Evolutionary conservation across 345 rosid species (phyloP).

Genomic region (Citrus reticulata): DNA sequence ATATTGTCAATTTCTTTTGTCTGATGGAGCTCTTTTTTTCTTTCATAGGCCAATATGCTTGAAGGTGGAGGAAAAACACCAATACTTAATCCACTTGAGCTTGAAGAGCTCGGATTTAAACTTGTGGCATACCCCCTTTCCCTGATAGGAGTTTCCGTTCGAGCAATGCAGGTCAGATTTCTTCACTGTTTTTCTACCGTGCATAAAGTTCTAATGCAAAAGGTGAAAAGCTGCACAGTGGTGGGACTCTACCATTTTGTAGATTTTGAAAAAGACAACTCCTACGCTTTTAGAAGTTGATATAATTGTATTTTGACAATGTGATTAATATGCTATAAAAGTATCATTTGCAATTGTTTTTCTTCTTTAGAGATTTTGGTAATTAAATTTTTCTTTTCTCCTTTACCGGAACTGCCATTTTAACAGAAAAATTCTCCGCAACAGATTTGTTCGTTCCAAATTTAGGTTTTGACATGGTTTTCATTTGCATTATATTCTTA

Average conservation of each 20-base stretch:
- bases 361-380: neutral
- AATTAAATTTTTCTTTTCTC: neutral
- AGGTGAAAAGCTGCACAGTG: neutral
- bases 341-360: neutral
- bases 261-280: neutral
- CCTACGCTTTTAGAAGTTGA: neutral
- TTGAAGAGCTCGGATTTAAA: slow-evolving; percentile 82
- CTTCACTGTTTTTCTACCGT: neutral
- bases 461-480: neutral
- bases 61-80: slow-evolving; percentile 94
- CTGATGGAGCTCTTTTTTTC: slow-evolving; percentile 15
- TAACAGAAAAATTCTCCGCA: neutral
- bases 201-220: neutral
- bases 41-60: slow-evolving; percentile 70
- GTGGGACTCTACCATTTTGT: neutral
- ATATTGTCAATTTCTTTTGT: neutral
- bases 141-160: slow-evolving; percentile 81
- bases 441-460: neutral
- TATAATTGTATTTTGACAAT: neutral
- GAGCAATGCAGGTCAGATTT: slow-evolving; percentile 78
- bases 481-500: neutral
- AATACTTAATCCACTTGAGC: slow-evolving; percentile 65
- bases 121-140: slow-evolving; percentile 82
- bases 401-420: neutral
- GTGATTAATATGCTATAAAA: neutral